Base-by-base conservation (phyloP, 305 asterid species). In the Andrographis paniculata region DNA sequence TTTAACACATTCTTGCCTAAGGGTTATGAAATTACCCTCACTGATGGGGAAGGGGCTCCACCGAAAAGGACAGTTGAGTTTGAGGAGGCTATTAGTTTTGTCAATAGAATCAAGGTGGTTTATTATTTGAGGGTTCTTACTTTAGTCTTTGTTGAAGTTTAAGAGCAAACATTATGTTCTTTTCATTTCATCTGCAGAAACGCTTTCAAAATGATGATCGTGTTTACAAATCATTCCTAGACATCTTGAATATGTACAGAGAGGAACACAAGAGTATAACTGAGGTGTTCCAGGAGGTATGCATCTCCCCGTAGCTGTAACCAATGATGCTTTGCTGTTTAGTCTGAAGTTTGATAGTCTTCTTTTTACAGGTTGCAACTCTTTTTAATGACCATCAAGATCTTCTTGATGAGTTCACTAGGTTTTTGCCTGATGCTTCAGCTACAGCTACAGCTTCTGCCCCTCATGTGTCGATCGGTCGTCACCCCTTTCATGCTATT, bases 1-100 rank as follows among this genome's bases (percentile, higher is more conserved):
- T 92, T 92, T 68, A 92, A 92, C 59, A 87, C 95, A 65, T 92
- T 92, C 83, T 76, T 92, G 64, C 99, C 99, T 14, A 84, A 84
- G 78, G 99, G 95, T 47, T 84, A 76, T 67, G 99, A 87, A 73
- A 92, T 92, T 53, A 84, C 97, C 52, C 82, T 81, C 42, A 73
- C 77, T 11, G 96, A 87, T 5, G 95, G 66, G 62, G 96, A 84
- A 49, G 95, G 80, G 60, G 84, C 85, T 58, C 94, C 84, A 42
- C 87, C 94, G 20, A 92, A 84, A 73, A 84, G 76, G 75, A 81
- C 94, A 0, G 97, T 87, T 31, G 97, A 92, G 73, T 84, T 84
- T 68, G 97, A 84, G 45, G 99, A 92, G 64, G 99, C 99, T 49
- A 79, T 92, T 56, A 74, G 79, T 74, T 92, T 92, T 49, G 99